Percentiles rank a stretch among this genome's conserved stretches.
phyloP scores from a whole-genome alignment of 768 basidiomycete species.

The Tulasnella sp. region DNA sequence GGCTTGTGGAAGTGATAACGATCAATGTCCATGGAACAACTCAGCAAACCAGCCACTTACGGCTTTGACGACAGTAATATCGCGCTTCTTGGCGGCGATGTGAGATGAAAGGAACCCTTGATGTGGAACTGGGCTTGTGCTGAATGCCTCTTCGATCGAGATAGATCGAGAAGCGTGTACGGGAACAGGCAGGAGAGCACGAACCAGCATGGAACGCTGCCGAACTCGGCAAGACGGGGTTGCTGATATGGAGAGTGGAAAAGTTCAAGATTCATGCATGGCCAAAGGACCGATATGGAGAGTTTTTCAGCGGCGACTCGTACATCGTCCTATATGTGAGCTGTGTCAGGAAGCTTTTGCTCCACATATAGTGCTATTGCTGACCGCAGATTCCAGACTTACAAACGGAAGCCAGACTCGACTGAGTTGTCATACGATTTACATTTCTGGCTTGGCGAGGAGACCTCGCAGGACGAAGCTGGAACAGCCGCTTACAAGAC shows the following conservation, averaged over 20 bases:
- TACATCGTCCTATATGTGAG: not conserved
- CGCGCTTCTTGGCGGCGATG: too few species aligned
- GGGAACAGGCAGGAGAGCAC: constrained; percentile 39
- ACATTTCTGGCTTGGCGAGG: constrained; percentile 53
- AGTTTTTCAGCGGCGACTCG: too few species aligned
- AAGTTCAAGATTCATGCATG: too few species aligned
- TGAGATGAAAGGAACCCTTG: too few species aligned
- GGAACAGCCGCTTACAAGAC: constrained; percentile 56
- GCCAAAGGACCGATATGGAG: not conserved
- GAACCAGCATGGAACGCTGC: constrained; percentile 24
- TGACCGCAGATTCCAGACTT: constrained; percentile 34
- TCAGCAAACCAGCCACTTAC: too few species aligned
- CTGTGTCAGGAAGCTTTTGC: too few species aligned
- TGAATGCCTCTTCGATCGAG: not conserved
- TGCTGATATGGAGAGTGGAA: constrained; percentile 46
- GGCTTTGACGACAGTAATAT: too few species aligned
- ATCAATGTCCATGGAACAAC: too few species aligned
- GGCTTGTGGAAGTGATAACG: too few species aligned
- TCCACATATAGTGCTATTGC: too few species aligned
- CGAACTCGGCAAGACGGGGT: not conserved
- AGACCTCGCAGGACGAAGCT: constrained; percentile 46
- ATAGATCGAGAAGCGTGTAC: constrained; percentile 47
- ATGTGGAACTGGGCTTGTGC: too few species aligned
- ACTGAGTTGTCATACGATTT: constrained; percentile 41
- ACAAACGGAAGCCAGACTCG: constrained; percentile 40